These are phyloP conservation scores for Phaeomoniella chlamydospora DNA, from an alignment of 2,329 filamentous ascomycete genomes.

Conservation along the genomic window DNA sequence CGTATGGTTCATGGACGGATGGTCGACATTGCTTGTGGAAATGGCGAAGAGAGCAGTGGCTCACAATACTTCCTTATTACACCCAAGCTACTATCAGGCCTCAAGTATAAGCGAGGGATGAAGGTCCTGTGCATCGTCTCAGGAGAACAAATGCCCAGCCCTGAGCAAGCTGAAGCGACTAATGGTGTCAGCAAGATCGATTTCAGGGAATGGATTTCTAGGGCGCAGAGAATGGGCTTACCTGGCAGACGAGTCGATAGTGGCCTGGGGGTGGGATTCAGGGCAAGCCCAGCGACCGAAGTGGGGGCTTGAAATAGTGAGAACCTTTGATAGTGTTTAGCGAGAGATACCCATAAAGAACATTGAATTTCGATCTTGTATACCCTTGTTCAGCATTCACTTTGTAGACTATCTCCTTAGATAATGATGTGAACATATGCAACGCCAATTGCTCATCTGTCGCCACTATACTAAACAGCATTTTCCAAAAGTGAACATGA, in stretches of 20 bases:
- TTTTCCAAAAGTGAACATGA: too few relatives aligned
- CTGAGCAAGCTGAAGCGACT: neutral
- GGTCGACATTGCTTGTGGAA: conserved; percentile 89
- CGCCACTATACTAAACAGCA: too few relatives aligned
- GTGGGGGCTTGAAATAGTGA: conserved; percentile 1
- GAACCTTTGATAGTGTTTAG: too few relatives aligned
- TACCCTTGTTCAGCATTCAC: too few relatives aligned
- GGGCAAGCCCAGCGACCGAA: neutral
- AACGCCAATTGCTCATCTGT: too few relatives aligned
- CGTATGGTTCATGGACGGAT: conserved; percentile 96
- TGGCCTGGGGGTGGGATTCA: neutral
- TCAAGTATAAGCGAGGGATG: conserved; percentile 84
- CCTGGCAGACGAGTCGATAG: conserved; percentile 1
- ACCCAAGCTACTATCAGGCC: conserved; percentile 74
- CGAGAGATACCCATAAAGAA: too few relatives aligned
- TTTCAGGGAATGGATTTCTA: neutral
- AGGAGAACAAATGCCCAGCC: conserved; percentile 47
- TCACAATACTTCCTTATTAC: conserved; percentile 92
- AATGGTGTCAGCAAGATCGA: neutral
- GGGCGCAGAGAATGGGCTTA: neutral
- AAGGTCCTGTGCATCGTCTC: conserved; percentile 85
- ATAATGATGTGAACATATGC: too few relatives aligned
- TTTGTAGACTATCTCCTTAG: too few relatives aligned
- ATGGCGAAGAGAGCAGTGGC: conserved; percentile 39
- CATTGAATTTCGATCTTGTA: too few relatives aligned